Percentiles rank a stretch among this genome's conserved stretches.
Evolutionary conservation across 306 rosid species (phyloP).

Genomic region (Malus asiatica): DNA sequence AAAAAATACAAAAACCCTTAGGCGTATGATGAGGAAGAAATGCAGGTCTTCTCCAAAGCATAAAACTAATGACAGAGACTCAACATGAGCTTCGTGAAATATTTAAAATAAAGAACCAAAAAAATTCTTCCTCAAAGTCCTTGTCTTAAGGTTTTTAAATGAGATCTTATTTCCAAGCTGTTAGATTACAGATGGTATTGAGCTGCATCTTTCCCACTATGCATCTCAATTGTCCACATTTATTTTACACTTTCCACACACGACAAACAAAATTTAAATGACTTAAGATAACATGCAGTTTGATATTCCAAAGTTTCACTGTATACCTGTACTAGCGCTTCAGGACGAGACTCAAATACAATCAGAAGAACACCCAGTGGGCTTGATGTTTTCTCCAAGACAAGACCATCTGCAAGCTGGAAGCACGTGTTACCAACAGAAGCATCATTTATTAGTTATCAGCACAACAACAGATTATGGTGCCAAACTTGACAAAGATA

Average conservation of each 20-base stretch:
- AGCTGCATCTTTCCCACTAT: background rate
- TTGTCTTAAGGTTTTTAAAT: background rate
- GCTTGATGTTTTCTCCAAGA: slow-evolving; percentile 90
- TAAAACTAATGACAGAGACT: background rate
- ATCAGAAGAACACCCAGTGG: slow-evolving; percentile 92
- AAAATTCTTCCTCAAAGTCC: background rate
- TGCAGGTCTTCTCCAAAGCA: background rate
- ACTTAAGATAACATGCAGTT: background rate
- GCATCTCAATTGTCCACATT: background rate
- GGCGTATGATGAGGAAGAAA: slow-evolving; percentile 17
- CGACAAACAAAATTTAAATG: background rate
- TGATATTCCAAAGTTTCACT: background rate
- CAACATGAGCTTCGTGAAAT: background rate
- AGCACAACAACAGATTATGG: background rate
- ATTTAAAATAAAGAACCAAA: background rate
- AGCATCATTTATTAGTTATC: slow-evolving; percentile 15
- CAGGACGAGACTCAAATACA: slow-evolving; percentile 97
- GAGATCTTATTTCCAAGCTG: background rate
- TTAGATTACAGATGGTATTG: background rate
- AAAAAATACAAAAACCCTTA: slow-evolving; percentile 6
- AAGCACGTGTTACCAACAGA: slow-evolving; percentile 24
- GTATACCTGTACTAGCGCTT: slow-evolving; percentile 86
- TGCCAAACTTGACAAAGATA: background rate
- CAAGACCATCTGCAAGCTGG: slow-evolving; percentile 87
- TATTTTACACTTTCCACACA: background rate